phyloP scores from a whole-genome alignment of 2,329 filamentous ascomycete species.

The Penicillium verrucosum region DNA sequence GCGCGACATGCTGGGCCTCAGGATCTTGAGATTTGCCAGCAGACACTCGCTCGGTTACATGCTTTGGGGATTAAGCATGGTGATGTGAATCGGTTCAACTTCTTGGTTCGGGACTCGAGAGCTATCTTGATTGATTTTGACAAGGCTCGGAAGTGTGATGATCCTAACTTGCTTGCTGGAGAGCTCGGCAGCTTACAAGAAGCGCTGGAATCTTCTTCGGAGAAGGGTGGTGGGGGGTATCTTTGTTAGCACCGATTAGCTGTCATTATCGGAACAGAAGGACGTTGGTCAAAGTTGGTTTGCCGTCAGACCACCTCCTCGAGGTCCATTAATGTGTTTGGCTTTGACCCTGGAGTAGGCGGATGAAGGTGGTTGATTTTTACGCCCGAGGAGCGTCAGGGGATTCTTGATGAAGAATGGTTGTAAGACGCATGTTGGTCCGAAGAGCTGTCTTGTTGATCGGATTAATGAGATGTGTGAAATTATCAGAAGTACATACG shows the following conservation, averaged over 20 bases:
- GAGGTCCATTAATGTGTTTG: neutral
- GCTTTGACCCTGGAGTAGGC: neutral
- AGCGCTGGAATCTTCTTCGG: neutral
- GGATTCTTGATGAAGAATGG: neutral
- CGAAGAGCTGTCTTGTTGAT: neutral
- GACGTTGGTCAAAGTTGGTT: neutral
- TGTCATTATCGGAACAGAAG: neutral
- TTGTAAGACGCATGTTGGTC: neutral
- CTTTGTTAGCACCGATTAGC: neutral
- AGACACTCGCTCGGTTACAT: neutral
- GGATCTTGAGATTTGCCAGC: neutral
- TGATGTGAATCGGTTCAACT: neutral
- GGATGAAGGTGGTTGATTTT: neutral
- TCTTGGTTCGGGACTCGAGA: neutral
- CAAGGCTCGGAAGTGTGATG: neutral
- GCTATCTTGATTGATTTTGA: neutral
- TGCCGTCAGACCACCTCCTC: neutral
- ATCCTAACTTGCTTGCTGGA: neutral
- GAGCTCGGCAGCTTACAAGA: neutral
- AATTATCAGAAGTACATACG: neutral
- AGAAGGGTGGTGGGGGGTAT: neutral
- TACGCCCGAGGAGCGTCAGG: neutral
- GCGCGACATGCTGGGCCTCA: neutral
- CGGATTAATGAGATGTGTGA: neutral
- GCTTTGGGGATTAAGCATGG: neutral